Evolutionary conservation across 2,329 filamentous ascomycete species (phyloP).

Genomic region (Aspergillus fumigatus): DNA sequence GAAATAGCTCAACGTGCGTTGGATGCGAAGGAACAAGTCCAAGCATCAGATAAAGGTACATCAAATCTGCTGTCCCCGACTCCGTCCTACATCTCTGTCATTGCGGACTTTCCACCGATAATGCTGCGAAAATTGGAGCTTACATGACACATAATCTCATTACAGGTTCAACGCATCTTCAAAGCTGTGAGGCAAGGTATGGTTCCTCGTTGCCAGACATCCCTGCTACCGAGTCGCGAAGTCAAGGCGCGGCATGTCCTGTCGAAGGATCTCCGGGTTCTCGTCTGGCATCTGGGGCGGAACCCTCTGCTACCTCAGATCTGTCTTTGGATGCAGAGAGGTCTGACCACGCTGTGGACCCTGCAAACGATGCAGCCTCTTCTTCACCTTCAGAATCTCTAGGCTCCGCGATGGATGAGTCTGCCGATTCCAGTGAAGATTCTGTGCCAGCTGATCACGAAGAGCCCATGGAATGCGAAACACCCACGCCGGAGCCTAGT

Average conservation of each 20-base stretch:
- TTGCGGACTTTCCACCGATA: neutral
- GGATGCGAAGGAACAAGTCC: conserved; percentile 14
- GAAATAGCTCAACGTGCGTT: conserved; percentile 29
- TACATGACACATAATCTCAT: neutral
- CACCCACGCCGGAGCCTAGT: neutral
- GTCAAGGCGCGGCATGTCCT: neutral
- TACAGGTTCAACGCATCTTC: conserved; percentile 1
- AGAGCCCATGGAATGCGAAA: conserved; percentile 3
- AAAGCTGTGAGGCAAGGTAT: neutral
- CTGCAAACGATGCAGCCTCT: conserved; percentile 13
- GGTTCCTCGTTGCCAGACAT: neutral
- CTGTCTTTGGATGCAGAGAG: conserved; percentile 11
- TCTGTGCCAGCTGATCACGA: conserved; percentile 14
- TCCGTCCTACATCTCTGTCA: neutral
- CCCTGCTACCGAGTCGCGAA: neutral
- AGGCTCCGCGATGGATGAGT: conserved; percentile 38
- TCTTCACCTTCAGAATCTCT: conserved; percentile 25
- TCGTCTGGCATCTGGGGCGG: neutral
- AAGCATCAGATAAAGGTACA: conserved; percentile 18
- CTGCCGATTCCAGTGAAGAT: conserved; percentile 17
- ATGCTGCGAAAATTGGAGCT: neutral
- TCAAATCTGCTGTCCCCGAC: neutral
- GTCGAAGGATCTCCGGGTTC: neutral
- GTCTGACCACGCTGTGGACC: conserved; percentile 1
- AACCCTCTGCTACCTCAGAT: neutral